Evolutionary conservation across 1,284 basidiomycete species (phyloP).

Genomic region (Inonotus obliquus): DNA sequence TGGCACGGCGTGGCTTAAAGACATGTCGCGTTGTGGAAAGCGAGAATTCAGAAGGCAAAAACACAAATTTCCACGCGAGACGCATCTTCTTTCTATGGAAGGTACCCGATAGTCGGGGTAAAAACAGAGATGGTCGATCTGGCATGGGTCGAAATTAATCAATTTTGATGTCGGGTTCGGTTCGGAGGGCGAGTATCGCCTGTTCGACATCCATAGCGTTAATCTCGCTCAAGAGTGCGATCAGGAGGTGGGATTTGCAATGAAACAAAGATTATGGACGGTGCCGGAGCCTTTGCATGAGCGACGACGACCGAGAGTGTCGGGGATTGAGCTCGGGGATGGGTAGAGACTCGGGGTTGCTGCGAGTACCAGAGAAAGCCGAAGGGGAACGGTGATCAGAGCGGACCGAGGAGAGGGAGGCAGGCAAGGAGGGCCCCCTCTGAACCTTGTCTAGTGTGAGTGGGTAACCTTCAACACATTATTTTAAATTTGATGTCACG

Average conservation of each 20-base stretch:
- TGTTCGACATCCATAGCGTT: neutral
- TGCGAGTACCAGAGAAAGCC: neutral
- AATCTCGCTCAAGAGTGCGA: neutral
- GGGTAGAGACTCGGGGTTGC: neutral
- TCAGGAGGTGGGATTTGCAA: neutral
- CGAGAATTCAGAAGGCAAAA: slow-evolving; percentile 1
- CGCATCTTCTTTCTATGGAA: neutral
- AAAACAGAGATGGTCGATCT: neutral
- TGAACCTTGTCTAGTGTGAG: neutral
- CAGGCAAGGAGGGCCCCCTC: neutral
- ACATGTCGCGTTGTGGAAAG: neutral
- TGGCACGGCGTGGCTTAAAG: neutral
- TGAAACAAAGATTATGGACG: neutral
- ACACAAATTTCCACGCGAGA: neutral
- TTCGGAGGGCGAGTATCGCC: neutral
- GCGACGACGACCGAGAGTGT: neutral
- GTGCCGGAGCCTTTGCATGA: neutral
- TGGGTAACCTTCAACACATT: neutral
- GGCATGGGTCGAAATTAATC: neutral
- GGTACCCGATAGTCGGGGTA: neutral
- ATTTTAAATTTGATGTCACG: neutral
- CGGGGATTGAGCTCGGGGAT: neutral
- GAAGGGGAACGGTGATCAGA: neutral
- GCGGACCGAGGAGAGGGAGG: neutral
- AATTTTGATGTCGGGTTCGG: neutral